phyloP scores from a whole-genome alignment of 108 stramenopile genomes.

The Cyclotella sp. region DNA sequence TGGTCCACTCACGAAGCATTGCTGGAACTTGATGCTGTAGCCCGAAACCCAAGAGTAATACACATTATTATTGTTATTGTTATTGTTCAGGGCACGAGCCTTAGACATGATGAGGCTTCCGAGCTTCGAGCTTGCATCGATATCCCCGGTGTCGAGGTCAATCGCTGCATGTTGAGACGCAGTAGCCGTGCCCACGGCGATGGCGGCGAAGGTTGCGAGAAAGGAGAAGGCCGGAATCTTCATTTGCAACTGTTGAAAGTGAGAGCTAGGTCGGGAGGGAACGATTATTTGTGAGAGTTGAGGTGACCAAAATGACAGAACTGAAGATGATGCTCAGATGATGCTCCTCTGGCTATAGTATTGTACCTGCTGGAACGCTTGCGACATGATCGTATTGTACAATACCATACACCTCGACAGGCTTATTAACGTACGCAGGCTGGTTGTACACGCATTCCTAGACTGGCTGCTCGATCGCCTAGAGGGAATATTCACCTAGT shows the following conservation, averaged over 20 bases:
- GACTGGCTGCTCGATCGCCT: no score
- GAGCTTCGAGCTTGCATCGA: constrained; percentile 31
- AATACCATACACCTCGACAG: no score
- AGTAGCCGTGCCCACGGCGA: constrained; percentile 11
- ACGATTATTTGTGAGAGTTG: no score
- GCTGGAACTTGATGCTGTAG: constrained; percentile 36
- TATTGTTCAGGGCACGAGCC: constrained; percentile 43
- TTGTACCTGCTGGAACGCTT: no score
- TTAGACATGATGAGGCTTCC: constrained; percentile 42
- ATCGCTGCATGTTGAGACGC: constrained; percentile 23
- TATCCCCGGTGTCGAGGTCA: constrained; percentile 22
- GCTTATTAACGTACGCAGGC: no score
- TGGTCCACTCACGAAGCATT: constrained; percentile 25
- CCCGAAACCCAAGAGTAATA: constrained; percentile 29
- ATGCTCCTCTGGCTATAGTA: no score
- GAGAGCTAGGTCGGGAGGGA: no score
- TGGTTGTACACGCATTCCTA: no score
- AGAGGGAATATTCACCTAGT: no score
- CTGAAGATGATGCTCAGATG: no score
- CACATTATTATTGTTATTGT: constrained; percentile 33
- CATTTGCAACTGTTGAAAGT: constrained; percentile 9
- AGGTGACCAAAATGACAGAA: no score
- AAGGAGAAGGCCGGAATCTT: constrained; percentile 16
- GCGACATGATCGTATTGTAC: no score
- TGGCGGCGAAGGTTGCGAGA: constrained; percentile 21